Evolutionary conservation across 169 alveolate species (phyloP).

Genomic region (Plasmodium cynomolgi): DNA sequence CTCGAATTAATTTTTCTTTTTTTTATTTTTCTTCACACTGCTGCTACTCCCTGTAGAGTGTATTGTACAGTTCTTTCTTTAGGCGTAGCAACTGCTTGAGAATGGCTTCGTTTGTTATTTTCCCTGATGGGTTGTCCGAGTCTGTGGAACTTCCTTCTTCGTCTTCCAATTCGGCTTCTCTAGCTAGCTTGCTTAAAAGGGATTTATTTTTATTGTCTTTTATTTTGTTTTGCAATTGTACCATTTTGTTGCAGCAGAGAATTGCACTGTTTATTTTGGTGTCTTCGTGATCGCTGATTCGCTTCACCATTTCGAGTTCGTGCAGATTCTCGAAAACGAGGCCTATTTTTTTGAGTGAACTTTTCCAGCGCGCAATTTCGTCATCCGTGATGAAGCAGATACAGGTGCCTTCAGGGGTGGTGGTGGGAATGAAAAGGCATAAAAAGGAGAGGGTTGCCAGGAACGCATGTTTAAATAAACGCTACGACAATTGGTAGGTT

Average conservation of each 20-base stretch:
- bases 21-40: not conserved
- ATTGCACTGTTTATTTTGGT: conserved; percentile 29
- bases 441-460: not conserved
- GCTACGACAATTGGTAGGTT: not conserved
- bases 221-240: conserved; percentile 33
- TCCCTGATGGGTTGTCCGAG: conserved; percentile 16
- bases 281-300: not conserved
- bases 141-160: conserved; percentile 49
- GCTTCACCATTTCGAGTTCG: conserved; percentile 33
- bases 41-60: conserved; percentile 5
- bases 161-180: conserved; percentile 50
- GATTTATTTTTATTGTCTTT: conserved; percentile 10
- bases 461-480: not conserved
- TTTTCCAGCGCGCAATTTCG: conserved; percentile 31
- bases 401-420: conserved; percentile 32
- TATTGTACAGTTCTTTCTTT: conserved; percentile 36
- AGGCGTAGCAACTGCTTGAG: conserved; percentile 15
- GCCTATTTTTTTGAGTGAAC: conserved; percentile 43
- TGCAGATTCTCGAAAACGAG: conserved; percentile 26
- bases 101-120: conserved; percentile 16
- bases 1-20: not conserved
- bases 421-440: not conserved
- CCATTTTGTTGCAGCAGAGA: conserved; percentile 29
- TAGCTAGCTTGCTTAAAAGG: conserved; percentile 27
- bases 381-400: conserved; percentile 59